Base-by-base conservation (phyloP, 805 yeast genomes). In the Wickerhamiella sergipiensis region DNA sequence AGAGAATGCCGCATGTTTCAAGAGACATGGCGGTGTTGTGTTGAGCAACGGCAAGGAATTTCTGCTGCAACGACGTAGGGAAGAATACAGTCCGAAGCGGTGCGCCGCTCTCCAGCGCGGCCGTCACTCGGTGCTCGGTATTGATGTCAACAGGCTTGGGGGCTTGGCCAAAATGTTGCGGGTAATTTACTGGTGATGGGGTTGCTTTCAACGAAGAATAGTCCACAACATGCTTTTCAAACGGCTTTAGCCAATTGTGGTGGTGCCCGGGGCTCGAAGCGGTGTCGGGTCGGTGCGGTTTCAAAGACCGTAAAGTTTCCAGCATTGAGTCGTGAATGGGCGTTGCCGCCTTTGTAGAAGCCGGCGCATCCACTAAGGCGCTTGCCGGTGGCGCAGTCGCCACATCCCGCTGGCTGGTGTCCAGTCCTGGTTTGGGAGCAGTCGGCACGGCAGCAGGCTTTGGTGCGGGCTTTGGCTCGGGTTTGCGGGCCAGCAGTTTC, bases 1-100 rank as follows among this genome's bases (percentile, higher is more conserved):
- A 78, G 29, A 80, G 67, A 19, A 80, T 77, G 12, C 85, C 86
- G 59, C 85, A 80, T 0, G 85, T 80, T 58, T 80, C 86, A 15
- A 81, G 64, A 40, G 73, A 74, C 15, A 63, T 64, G 1, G 46
- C 22, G 0, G 86, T 80, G 58, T 80, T 81, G 3, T 64, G 54
- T 17, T 62, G 56, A 1, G 85, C 80, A 12, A 77, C 59, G 22
- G 62, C 57, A 8, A 78, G 65, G 56, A 80, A 80, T 22, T 59
- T 53, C 1, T 62, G 51, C 29, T 75, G 68, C 18, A 80, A 64
- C 23, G 64, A 63, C 0, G 62, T 49, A 1, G 85, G 82, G 12
- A 79, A 60, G 58, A 71, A 79, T 1, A 79, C 62, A 0, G 77
- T 68, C 49, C 83, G 68, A 48, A 80, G 60, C 3, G 38, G 45